These are phyloP conservation scores for Erythrophleum ivorense DNA, from an alignment of 331 rosid genomes.

Conservation along the genomic window DNA sequence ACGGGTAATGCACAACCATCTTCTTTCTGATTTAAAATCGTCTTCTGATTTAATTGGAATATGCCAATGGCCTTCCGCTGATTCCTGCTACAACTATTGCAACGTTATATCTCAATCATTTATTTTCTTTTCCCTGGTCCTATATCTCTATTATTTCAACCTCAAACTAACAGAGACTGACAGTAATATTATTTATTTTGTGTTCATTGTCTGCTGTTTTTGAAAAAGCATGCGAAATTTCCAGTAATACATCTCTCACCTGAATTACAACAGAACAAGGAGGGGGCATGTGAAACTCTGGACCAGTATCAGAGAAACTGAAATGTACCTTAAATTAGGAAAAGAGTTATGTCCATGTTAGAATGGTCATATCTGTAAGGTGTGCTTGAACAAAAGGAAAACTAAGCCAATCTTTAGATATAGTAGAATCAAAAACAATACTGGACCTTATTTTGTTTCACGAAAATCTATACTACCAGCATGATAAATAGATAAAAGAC, in stretches of 20 bases:
- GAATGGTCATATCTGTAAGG: not conserved
- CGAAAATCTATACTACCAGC: constrained; percentile 19
- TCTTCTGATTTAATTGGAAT: constrained; percentile 74
- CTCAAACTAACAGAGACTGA: constrained; percentile 35
- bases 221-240: constrained; percentile 12
- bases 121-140: not conserved
- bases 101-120: constrained; percentile 45
- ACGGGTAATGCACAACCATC: constrained; percentile 80
- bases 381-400: constrained; percentile 28
- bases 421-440: constrained; percentile 7
- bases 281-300: constrained; percentile 94
- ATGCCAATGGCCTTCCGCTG: constrained; percentile 91
- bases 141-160: constrained; percentile 23
- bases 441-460: not conserved
- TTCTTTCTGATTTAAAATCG: constrained; percentile 65
- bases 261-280: constrained; percentile 92
- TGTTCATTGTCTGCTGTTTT: constrained; percentile 11
- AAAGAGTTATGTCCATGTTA: constrained; percentile 28
- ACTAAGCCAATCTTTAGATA: constrained; percentile 7
- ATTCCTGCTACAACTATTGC: constrained; percentile 69
- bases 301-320: constrained; percentile 77
- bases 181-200: constrained; percentile 44
- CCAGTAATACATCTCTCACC: constrained; percentile 51
- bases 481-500: constrained; percentile 8
- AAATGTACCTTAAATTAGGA: constrained; percentile 72